Base-by-base conservation (phyloP, 2,329 filamentous ascomycete species). In the Stenocarpella maydis region DNA sequence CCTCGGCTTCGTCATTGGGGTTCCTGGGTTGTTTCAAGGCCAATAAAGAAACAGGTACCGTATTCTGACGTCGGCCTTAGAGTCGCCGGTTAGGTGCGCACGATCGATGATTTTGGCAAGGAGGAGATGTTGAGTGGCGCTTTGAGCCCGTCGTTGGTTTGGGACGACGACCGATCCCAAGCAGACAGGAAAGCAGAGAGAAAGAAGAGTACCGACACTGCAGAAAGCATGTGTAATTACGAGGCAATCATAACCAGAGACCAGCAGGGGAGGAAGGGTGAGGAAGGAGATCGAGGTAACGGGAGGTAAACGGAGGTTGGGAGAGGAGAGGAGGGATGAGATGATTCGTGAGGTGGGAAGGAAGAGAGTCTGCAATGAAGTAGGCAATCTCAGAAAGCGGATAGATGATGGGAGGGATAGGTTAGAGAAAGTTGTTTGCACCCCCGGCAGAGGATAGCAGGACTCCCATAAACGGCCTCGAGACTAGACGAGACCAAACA, bases 1-100 rank as follows among this genome's bases (percentile, higher is more conserved):
- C 19, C 67, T 69, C 31, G 31, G 54, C 31, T 61, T 65, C 52
- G 37, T 69, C 34, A n/a, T n/a, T 49, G 28, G n/a, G 58, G 37
- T 69, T 47, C 28, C 26, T 49, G 28, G n/a, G 58, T 31, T 14
- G 34, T 41, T 15, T 61, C 41, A 61, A 61, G 55, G 26, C 41
- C 6, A 34, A 45, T 7, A 1, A 31, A 45, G n/a, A 47, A 26
- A 21, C 41, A 21, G 31, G 19, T 1, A 15, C 14, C n/a, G 19
- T 37, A 17, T 28, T 28, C n/a, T 49, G 41, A 28, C 17, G 43
- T n/a, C n/a, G 34, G 58, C 15, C 41, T 24, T 34, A 8, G 5
- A 34, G 43, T 8, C 21, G 41, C 28, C 28, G 24, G 17, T 37
- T 63, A n/a, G 8, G 28, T 49, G 4, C 58, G 26, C 24, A 2